These are phyloP conservation scores for Hsuehochloa calcarea DNA, from an alignment of 176 grass and related monocot species.

Conservation along the genomic window DNA sequence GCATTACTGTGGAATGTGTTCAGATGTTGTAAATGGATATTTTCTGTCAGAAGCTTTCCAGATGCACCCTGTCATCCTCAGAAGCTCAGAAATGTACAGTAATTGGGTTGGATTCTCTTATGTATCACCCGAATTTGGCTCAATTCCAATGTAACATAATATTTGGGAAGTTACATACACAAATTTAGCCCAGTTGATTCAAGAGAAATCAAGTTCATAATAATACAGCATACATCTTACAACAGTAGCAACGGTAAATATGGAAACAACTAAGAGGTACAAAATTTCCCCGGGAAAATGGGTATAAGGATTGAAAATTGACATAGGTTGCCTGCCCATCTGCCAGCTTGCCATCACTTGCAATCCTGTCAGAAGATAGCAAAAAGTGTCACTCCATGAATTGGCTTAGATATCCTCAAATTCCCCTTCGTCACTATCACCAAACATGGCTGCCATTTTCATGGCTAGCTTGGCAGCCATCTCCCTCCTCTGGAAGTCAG, in stretches of 20 bases:
- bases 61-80: background rate
- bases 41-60: background rate
- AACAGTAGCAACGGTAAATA: background rate
- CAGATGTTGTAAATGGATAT: conserved; percentile 35
- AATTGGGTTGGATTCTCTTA: background rate
- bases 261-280: background rate
- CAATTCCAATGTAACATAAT: background rate
- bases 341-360: background rate
- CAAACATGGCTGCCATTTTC: conserved; percentile 93
- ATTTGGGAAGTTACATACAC: background rate
- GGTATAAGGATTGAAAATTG: background rate
- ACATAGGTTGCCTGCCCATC: background rate
- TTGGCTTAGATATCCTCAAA: conserved; percentile 31
- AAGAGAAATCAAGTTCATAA: conserved; percentile 9
- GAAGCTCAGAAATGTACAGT: background rate
- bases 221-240: conserved; percentile 1
- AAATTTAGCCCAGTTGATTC: background rate
- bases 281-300: conserved; percentile 10
- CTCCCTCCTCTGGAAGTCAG: conserved; percentile 87
- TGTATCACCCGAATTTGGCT: background rate
- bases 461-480: conserved; percentile 83
- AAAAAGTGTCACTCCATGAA: background rate
- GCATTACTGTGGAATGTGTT: background rate
- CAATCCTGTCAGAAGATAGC: background rate
- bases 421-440: conserved; percentile 64